phyloP scores from a whole-genome alignment of 2,329 filamentous ascomycete species.

The Leptographium lundbergii region DNA sequence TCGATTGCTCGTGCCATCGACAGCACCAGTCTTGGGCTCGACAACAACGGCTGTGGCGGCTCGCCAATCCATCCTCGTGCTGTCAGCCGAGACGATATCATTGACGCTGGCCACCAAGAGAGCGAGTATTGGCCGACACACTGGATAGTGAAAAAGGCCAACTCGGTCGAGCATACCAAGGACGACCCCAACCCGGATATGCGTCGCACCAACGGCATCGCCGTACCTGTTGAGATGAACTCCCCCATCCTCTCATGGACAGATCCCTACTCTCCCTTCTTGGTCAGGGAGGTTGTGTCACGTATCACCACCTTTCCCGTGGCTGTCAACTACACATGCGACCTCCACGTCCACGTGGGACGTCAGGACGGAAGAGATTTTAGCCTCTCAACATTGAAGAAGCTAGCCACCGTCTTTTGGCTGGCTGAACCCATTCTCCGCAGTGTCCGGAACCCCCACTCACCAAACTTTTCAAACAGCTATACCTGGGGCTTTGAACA shows the following conservation, averaged over 20 bases:
- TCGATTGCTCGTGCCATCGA: slow-evolving; percentile 14
- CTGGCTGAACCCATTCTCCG: slow-evolving; percentile 23
- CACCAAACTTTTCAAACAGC: slow-evolving; percentile 23
- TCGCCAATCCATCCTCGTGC: slow-evolving; percentile 10
- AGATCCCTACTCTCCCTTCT: slow-evolving; percentile 9
- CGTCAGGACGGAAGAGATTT: slow-evolving; percentile 20
- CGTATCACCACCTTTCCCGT: slow-evolving; percentile 16
- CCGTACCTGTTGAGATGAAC: slow-evolving; percentile 24
- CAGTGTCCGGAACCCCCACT: slow-evolving; percentile 22
- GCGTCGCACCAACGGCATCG: slow-evolving; percentile 15
- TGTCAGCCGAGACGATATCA: slow-evolving; percentile 17
- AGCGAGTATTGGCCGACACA: slow-evolving; percentile 21
- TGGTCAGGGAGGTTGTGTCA: slow-evolving; percentile 14
- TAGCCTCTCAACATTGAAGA: slow-evolving; percentile 20
- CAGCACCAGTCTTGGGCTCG: slow-evolving; percentile 11
- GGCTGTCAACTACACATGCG: slow-evolving; percentile 23
- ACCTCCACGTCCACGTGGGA: slow-evolving; percentile 27
- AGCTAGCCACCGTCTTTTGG: slow-evolving; percentile 23
- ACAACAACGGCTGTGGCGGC: not conserved
- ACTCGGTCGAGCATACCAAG: slow-evolving; percentile 22
- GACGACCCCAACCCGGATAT: slow-evolving; percentile 11
- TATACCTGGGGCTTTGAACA: slow-evolving; percentile 26
- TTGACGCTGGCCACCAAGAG: slow-evolving; percentile 13
- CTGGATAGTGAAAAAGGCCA: slow-evolving; percentile 28
- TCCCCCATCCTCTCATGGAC: slow-evolving; percentile 22